Evolutionary conservation across 495 filamentous ascomycete species (phyloP), one percentile per base, ranked within the genome.

Genomic region (Penicillium bialowiezense): DNA sequence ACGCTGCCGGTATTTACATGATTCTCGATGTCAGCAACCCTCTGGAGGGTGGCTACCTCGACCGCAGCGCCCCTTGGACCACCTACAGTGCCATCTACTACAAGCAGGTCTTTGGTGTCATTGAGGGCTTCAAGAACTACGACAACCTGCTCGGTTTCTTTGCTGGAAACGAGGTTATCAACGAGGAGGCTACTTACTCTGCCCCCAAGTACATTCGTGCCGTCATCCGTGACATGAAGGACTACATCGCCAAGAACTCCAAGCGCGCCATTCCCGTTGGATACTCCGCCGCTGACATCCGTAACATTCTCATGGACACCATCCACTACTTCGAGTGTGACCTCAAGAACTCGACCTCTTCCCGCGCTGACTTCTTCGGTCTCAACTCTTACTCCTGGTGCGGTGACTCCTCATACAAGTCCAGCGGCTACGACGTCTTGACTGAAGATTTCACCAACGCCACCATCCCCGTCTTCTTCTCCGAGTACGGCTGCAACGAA

Each of bases 321-420:
- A 89, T 79, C 74, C 80, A 84, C 63, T 97, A 96, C 72, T 79
- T 97, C 58, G 82, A 87, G 60, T 97, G 92, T 71, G 67, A 79
- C n/a, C 76, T 86, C 24, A 65, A 80, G 44, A 86, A 88, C 51
- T 73, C 83, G 21, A 73, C 74, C 26, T 72, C 73, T 37, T 90
- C 88, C 32, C 77, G 79, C 15, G 80, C 81, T 41, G 92, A 96
- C 63, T 81, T 97, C 72, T 96, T 97, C 60, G 92, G 91, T 39
- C 76, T 97, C 50, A 97, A 97, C 81, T 89, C 83, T 48, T 97
- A 97, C 78, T 88, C 86, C 32, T 97, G 92, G 92, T 97, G 92
- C 59, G 91, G 90, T 36, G 73, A 84, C 33, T 85, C 88, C 42
- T 80, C 72, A 52, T 93, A 84, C 77, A 69, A 77, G 29, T 79